Percentiles rank a stretch among this genome's conserved stretches.
phyloP scores from a whole-genome alignment of 768 basidiomycete species.

The Lactifluus pinguis region DNA sequence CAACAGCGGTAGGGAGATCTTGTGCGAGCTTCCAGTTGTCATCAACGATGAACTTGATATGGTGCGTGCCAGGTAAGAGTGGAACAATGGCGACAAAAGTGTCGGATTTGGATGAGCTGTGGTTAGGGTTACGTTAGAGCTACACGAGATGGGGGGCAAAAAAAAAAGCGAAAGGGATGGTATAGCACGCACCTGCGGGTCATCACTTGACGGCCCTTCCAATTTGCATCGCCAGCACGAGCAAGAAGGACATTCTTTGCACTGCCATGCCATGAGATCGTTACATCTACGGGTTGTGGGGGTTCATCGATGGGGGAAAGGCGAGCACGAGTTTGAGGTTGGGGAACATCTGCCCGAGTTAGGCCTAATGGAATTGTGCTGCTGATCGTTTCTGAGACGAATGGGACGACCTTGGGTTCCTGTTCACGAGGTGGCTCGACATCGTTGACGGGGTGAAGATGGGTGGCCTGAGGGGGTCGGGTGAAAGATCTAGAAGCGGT shows the following conservation, averaged over 20 bases:
- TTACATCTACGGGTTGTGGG: slow-evolving; percentile 21
- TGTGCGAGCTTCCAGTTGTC: slow-evolving; percentile 74
- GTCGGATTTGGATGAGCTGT: slow-evolving; percentile 22
- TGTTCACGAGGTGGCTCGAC: slow-evolving; percentile 19
- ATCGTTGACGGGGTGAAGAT: slow-evolving; percentile 7
- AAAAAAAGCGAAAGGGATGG: neutral
- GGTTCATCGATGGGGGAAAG: slow-evolving; percentile 18
- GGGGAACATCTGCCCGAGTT: slow-evolving; percentile 26
- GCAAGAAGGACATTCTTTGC: slow-evolving; percentile 56
- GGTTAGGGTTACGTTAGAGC: slow-evolving; percentile 10
- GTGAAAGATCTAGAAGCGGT: slow-evolving; percentile 35
- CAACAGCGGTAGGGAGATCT: slow-evolving; percentile 80
- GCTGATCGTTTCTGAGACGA: slow-evolving; percentile 48
- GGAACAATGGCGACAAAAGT: slow-evolving; percentile 34
- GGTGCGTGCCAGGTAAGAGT: slow-evolving; percentile 84
- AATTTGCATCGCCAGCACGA: slow-evolving; percentile 65
- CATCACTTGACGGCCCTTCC: slow-evolving; percentile 64
- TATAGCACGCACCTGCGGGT: slow-evolving; percentile 44
- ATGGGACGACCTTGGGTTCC: slow-evolving; percentile 23
- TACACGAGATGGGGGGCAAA: neutral
- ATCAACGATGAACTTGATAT: slow-evolving; percentile 92
- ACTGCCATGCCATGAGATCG: slow-evolving; percentile 57
- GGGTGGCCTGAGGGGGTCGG: slow-evolving; percentile 16
- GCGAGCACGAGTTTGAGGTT: slow-evolving; percentile 10
- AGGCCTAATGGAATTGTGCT: slow-evolving; percentile 52